phyloP scores from a whole-genome alignment of 2,329 filamentous ascomycete genomes.

The Teratosphaeria pseudoeucalypti region DNA sequence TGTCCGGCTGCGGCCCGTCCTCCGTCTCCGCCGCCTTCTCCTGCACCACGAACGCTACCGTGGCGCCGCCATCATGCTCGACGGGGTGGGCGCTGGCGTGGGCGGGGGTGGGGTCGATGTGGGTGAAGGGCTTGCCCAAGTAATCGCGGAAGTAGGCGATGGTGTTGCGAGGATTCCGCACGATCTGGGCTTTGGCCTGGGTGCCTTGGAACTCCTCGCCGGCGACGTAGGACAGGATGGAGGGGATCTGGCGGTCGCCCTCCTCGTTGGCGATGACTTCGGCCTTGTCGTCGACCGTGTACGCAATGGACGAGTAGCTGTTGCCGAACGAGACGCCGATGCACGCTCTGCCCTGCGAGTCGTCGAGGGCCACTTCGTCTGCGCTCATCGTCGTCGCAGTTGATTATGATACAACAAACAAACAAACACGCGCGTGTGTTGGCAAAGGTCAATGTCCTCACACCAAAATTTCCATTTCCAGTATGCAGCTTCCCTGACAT shows the following conservation, averaged over 20 bases:
- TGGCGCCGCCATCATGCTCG: conserved; percentile 51
- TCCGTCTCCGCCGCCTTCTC: conserved; percentile 50
- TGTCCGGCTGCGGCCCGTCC: conserved; percentile 37
- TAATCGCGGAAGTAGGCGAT: conserved; percentile 94
- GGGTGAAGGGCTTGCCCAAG: conserved; percentile 85
- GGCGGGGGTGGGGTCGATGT: conserved; percentile 90
- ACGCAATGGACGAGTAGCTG: conserved; percentile 94
- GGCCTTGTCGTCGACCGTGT: conserved; percentile 69
- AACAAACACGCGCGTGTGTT: too few species aligned
- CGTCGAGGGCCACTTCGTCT: conserved; percentile 40
- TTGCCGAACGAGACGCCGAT: conserved; percentile 98
- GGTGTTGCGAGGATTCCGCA: conserved; percentile 88
- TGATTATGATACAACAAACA: too few species aligned
- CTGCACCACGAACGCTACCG: conserved; percentile 69
- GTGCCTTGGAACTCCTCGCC: conserved; percentile 95
- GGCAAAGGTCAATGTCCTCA: not conserved
- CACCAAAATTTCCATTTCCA: not conserved
- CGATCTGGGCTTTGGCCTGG: conserved; percentile 86
- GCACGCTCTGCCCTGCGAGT: conserved; percentile 35
- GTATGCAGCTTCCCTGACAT: not conserved
- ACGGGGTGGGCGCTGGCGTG: conserved; percentile 86
- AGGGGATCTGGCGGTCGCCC: conserved; percentile 95
- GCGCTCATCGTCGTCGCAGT: conserved; percentile 35
- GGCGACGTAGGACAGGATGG: conserved; percentile 84
- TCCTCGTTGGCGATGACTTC: conserved; percentile 99